phyloP scores from a whole-genome alignment of 2,329 filamentous ascomycete genomes.

The Paraphoma chrysanthemicola region DNA sequence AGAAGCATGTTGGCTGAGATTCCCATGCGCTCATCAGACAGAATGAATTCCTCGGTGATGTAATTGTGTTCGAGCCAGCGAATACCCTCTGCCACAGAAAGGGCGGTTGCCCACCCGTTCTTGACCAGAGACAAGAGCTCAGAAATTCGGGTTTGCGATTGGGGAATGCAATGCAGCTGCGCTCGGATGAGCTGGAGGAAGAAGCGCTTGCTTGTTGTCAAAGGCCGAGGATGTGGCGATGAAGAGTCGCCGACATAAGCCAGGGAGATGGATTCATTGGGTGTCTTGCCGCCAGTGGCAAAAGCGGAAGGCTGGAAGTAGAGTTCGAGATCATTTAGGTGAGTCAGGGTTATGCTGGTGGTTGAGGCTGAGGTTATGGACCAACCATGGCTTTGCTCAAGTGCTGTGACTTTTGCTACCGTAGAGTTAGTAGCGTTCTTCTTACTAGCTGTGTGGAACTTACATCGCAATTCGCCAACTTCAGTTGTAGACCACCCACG shows the following conservation, averaged over 20 bases:
- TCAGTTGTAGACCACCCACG: constrained; percentile 87
- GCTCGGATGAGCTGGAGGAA: constrained; percentile 76
- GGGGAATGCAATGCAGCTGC: constrained; percentile 67
- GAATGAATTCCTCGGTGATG: constrained; percentile 68
- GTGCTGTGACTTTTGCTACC: constrained; percentile 67
- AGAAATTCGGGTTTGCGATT: constrained; percentile 63
- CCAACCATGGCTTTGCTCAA: constrained; percentile 76
- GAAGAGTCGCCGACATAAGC: constrained; percentile 71
- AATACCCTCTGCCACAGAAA: constrained; percentile 66
- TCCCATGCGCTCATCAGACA: constrained; percentile 69
- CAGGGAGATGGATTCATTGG: constrained; percentile 65
- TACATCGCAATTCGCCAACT: constrained; percentile 80
- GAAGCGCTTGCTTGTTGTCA: constrained; percentile 74
- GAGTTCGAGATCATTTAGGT: constrained; percentile 74
- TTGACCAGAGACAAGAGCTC: constrained; percentile 67
- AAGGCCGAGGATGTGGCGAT: constrained; percentile 60
- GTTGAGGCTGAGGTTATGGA: constrained; percentile 69
- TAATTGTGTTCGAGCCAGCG: constrained; percentile 68
- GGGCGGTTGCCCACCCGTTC: constrained; percentile 71
- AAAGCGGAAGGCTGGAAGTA: constrained; percentile 74
- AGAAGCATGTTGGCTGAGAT: constrained; percentile 70
- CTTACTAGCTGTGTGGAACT: constrained; percentile 17
- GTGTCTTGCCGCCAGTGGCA: constrained; percentile 51
- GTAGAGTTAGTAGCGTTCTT: constrained; percentile 45
- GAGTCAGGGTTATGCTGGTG: constrained; percentile 72